phyloP scores from a whole-genome alignment of 2,329 filamentous ascomycete genomes.

The Penicillium psychrosexuale region DNA sequence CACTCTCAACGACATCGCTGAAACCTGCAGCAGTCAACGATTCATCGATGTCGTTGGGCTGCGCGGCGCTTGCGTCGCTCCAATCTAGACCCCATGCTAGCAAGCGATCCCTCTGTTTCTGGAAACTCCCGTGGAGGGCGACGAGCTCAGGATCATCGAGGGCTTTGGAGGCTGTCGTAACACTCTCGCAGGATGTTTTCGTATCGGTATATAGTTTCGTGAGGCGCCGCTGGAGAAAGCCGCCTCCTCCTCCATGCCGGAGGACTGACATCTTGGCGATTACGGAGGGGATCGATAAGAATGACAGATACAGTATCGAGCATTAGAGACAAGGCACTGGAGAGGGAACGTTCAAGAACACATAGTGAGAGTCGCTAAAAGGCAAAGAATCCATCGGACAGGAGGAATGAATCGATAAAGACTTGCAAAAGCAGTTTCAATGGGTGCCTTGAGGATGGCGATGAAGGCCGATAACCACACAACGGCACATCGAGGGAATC shows the following conservation, averaged over 20 bases:
- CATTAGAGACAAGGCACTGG: slow-evolving; percentile 13
- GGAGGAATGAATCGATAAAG: slow-evolving; percentile 6
- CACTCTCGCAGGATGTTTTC: slow-evolving; percentile 59
- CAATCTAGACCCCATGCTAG: slow-evolving; percentile 65
- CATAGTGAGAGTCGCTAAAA: slow-evolving; percentile 14
- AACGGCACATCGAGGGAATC: slow-evolving; percentile 33
- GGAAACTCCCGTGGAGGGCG: slow-evolving; percentile 57
- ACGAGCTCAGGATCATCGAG: slow-evolving; percentile 53
- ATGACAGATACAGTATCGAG: slow-evolving; percentile 12
- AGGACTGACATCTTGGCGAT: slow-evolving; percentile 46
- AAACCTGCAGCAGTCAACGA: slow-evolving; percentile 60
- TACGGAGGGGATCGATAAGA: slow-evolving; percentile 16
- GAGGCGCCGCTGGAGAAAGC: slow-evolving; percentile 49
- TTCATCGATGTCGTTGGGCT: slow-evolving; percentile 61
- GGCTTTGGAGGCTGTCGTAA: slow-evolving; percentile 49
- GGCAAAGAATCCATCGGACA: slow-evolving; percentile 10
- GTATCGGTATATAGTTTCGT: slow-evolving; percentile 63
- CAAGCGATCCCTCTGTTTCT: slow-evolving; percentile 62
- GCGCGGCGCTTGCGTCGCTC: slow-evolving; percentile 58
- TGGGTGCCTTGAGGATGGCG: slow-evolving; percentile 22
- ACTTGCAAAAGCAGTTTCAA: slow-evolving; percentile 7
- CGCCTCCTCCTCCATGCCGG: slow-evolving; percentile 40
- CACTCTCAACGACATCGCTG: slow-evolving; percentile 62
- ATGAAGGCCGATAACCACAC: slow-evolving; percentile 28
- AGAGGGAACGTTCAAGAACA: slow-evolving; percentile 10